Percentiles rank a stretch among this genome's conserved stretches.
phyloP scores from a whole-genome alignment of 225 moss, liverwort and hornwort genomes.

The Pleurozium schreberi region DNA sequence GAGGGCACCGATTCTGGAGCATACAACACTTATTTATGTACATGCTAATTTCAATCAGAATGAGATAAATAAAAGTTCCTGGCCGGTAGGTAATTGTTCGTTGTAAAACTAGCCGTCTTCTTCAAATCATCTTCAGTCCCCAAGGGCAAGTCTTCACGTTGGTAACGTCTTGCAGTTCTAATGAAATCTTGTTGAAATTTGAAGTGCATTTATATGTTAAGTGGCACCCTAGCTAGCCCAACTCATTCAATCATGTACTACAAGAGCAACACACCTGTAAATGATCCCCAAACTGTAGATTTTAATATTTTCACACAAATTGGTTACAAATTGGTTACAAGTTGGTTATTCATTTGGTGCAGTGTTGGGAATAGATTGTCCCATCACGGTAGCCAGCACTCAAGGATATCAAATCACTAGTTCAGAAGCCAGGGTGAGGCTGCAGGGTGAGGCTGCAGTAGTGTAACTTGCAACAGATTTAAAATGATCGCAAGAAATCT shows the following conservation, averaged over 20 bases:
- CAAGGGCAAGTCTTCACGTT: neutral
- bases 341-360: too few relatives aligned
- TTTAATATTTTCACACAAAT: neutral
- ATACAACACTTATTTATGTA: neutral
- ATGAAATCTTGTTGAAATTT: neutral
- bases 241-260: neutral
- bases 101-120: neutral
- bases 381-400: neutral
- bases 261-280: neutral
- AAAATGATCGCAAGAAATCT: neutral
- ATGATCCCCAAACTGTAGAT: neutral
- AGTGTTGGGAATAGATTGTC: neutral
- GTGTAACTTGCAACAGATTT: too few relatives aligned
- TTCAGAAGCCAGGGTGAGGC: fast-evolving
- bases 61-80: neutral
- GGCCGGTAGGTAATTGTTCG: neutral
- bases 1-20: too few relatives aligned
- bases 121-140: neutral
- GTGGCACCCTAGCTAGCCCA: neutral
- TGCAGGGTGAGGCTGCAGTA: neutral
- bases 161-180: neutral
- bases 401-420: neutral
- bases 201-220: too few relatives aligned
- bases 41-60: neutral
- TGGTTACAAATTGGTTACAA: neutral